phyloP scores from a whole-genome alignment of 148 eudicot species.

The Vaccinium macrocarpon region DNA sequence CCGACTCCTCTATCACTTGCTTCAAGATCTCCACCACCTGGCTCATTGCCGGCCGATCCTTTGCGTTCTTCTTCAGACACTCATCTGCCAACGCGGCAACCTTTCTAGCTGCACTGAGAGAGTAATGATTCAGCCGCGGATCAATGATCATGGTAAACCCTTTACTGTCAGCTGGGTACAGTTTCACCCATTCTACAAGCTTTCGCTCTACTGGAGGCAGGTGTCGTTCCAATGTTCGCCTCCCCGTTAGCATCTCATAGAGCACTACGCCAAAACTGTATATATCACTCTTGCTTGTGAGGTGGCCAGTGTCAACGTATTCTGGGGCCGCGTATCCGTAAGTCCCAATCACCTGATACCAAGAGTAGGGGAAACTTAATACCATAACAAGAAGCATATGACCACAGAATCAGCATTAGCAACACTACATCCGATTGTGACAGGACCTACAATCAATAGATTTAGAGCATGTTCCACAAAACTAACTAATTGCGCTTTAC shows the following conservation, averaged over 20 bases:
- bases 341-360: slow-evolving; percentile 60
- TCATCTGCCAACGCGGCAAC: slow-evolving; percentile 59
- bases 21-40: slow-evolving; percentile 44
- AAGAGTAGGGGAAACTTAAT: neutral
- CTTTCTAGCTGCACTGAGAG: slow-evolving; percentile 40
- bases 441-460: neutral
- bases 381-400: neutral
- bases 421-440: neutral
- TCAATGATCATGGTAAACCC: slow-evolving; percentile 62
- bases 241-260: slow-evolving; percentile 64
- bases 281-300: slow-evolving; percentile 58
- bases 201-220: slow-evolving; percentile 45
- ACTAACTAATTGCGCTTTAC: too few species aligned
- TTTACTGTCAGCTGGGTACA: slow-evolving; percentile 51
- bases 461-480: neutral
- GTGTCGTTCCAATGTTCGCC: slow-evolving; percentile 49
- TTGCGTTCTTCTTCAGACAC: slow-evolving; percentile 50
- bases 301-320: slow-evolving; percentile 56
- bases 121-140: slow-evolving; percentile 46
- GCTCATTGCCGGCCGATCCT: slow-evolving; percentile 54
- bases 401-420: neutral
- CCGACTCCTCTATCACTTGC: slow-evolving; percentile 40
- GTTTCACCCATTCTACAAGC: slow-evolving; percentile 65
- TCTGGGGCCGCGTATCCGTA: slow-evolving; percentile 72
- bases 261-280: slow-evolving; percentile 75